These are phyloP conservation scores for Fusarium kyushuense DNA, from an alignment of 2,329 filamentous ascomycete genomes.

Conservation along the genomic window DNA sequence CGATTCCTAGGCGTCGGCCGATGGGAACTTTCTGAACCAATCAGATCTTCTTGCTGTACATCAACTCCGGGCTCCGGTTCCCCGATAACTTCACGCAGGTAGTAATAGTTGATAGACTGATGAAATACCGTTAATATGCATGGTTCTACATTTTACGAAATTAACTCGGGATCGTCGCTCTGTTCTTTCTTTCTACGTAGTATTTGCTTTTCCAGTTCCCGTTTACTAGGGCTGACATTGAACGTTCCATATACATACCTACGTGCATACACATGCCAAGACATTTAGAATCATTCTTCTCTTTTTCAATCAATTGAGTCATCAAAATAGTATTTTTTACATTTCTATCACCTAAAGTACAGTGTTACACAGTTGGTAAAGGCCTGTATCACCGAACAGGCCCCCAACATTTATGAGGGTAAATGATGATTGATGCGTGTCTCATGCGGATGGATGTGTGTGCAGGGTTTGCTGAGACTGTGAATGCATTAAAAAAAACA, in stretches of 20 bases:
- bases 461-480: constrained; percentile 36
- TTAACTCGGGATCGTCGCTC: neutral
- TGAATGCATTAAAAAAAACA: constrained; percentile 44
- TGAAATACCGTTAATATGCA: neutral
- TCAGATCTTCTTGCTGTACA: constrained; percentile 16
- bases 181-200: constrained; percentile 11
- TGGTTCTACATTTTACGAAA: neutral
- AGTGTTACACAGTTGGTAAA: constrained; percentile 45
- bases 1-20: neutral
- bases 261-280: neutral
- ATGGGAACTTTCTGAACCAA: constrained; percentile 51
- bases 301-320: constrained; percentile 1
- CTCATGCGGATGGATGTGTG: constrained; percentile 5
- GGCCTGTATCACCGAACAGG: constrained; percentile 15
- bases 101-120: neutral
- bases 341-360: constrained; percentile 47
- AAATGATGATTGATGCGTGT: constrained; percentile 7
- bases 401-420: constrained; percentile 34
- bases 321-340: constrained; percentile 32
- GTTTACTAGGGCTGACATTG: neutral
- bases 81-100: no score
- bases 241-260: neutral
- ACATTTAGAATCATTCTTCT: neutral
- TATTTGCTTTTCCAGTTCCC: constrained; percentile 28
- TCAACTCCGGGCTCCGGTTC: neutral